Base-by-base conservation (phyloP, 2,329 filamentous ascomycete species). In the Cytospora chrysosperma region DNA sequence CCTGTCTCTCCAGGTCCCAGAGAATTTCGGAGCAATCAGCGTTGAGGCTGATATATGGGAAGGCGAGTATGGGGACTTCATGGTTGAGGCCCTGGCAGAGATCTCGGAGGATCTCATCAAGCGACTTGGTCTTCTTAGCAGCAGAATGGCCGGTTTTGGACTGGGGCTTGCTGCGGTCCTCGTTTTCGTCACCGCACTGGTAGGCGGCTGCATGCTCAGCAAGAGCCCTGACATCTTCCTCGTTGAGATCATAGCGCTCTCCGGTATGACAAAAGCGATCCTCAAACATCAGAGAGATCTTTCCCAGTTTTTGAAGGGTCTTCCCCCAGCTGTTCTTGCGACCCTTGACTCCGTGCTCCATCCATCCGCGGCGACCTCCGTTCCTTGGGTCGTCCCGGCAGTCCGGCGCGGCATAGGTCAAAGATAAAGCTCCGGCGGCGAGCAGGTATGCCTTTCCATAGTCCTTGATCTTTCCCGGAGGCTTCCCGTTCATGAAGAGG, bases 221-320 rank as follows among this genome's bases (percentile, higher is more conserved):
- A 21, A 59, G 52, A 13, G 49, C 32, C 17, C 52, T 49, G 24
- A 59, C 24, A n/a, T 59, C 57, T 7, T 59, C 57, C 47, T 59
- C 57, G 32, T 59, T 59, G 26, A 59, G 32, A 21, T 53, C 57
- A 30, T 59, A 52, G 8, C 57, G 49, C 30, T 59, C 47, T 12
- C 49, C 57, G 37, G 49, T 26, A 28, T 34, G 51, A 34, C 57
- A 59, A 30, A 59, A 59, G 2, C 57, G 51, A 26, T 59, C 57
- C 24, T 59, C 57, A 53, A 59, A 59, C 57, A 59, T 59, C 24
- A 53, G 21, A 12, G 57, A 59, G 26, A 59, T 49, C 32, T 49
- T 49, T 24, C 57, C 57, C 28, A 59, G 49, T 21, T 59, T 52
- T 28, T 53, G 57, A 49, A 59, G 24, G 24, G 27, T 17, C 24